A percentile compares a stretch with the other conserved stretches of the same genome.
These are phyloP conservation scores for Colletotrichum salicis DNA, from an alignment of 2,329 filamentous ascomycete species.

Conservation along the genomic window DNA sequence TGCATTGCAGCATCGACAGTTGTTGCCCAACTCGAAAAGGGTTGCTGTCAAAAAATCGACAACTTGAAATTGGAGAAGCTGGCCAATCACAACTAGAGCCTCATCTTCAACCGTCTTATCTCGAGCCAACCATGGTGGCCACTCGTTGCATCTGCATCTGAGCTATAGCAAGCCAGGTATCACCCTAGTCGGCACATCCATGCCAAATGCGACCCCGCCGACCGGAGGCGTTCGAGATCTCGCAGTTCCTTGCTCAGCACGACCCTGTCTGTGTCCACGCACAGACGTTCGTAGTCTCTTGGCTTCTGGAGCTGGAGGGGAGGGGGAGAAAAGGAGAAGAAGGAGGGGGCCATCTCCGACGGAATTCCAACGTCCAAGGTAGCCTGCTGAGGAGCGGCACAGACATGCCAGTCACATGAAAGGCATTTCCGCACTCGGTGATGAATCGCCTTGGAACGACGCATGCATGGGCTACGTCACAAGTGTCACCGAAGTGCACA, in stretches of 20 bases:
- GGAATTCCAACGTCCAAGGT: constrained; percentile 9
- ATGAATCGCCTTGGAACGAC: constrained; percentile 13
- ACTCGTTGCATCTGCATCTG: constrained; percentile 25
- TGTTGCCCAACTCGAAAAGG: constrained; percentile 13
- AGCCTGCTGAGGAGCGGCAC: constrained; percentile 18
- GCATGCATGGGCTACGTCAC: constrained; percentile 31
- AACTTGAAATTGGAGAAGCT: constrained; percentile 51
- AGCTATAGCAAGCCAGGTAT: constrained; percentile 24
- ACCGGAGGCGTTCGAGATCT: constrained; percentile 34
- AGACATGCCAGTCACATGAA: neutral
- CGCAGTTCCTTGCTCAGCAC: constrained; percentile 21
- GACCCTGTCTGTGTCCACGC: constrained; percentile 21
- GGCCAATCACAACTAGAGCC: constrained; percentile 50
- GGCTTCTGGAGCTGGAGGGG: constrained; percentile 24
- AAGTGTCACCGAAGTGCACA: constrained; percentile 21
- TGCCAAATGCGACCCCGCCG: constrained; percentile 28
- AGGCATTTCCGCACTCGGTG: constrained; percentile 10
- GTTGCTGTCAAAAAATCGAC: constrained; percentile 43
- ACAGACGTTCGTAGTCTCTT: constrained; percentile 30
- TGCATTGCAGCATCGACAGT: constrained; percentile 16
- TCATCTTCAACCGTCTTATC: constrained; percentile 51
- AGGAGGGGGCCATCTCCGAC: constrained; percentile 1
- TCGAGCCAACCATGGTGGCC: constrained; percentile 49
- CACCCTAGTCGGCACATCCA: constrained; percentile 24
- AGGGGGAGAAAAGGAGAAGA: neutral